Evolutionary conservation across 331 rosid species (phyloP), one percentile per base, ranked within the genome.

Genomic region (Phaseolus coccineus): DNA sequence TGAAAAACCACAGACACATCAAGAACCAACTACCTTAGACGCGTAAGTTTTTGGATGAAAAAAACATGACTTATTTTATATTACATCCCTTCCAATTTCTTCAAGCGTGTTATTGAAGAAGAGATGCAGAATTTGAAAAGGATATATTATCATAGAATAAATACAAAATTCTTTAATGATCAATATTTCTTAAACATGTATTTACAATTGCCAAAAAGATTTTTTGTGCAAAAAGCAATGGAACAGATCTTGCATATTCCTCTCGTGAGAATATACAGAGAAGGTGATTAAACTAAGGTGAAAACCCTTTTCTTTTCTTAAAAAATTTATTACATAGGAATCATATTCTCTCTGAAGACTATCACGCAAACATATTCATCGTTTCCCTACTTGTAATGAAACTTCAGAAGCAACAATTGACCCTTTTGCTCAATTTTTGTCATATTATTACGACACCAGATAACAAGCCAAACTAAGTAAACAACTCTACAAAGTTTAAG

Each of bases 211-310:
- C 69, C 51, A 64, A 56, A 80, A 53, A 31, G 48, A 64, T 13
- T 72, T 72, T 82, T 62, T 31, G 61, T 42, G 55, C 31, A 39
- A 77, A 33, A 71, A 51, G 59, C 28, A 79, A 74, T 53, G 42
- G 24, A 42, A 71, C 66, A 75, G 65, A 69, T 85, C 83, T 76
- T 58, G 81, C 77, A 64, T 58, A 65, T 8, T 46, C 74, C 62
- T 56, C 76, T 71, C 25, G 30, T 62, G 48, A 66, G 76, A 66
- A 64, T 46, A 78, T 77, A 42, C 78, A 63, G 11, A 1, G 69
- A 81, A 76, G 57, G 61, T 70, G 35, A 47, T 46, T 31, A 63
- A 77, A 46, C 48, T 71, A 47, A 22, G 30, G 65, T 62, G 37
- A 74, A 71, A 70, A 76, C 16, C 59, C 44, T 44, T 69, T 50